phyloP scores from a whole-genome alignment of 192 early-diverging fungal genomes.

The Backusella westeae region DNA sequence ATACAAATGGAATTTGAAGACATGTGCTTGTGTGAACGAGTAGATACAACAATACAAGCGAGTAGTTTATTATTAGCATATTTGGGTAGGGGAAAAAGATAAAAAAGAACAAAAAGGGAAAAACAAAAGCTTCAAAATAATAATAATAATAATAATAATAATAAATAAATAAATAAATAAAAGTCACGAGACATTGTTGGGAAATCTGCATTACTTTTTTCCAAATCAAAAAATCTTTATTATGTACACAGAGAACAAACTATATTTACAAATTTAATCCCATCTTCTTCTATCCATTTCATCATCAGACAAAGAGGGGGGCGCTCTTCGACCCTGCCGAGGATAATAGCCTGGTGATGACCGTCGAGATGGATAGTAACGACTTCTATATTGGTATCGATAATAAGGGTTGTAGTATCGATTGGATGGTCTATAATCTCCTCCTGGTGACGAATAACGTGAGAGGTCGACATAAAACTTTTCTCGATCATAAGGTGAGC shows the following conservation, averaged over 20 bases:
- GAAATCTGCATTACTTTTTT: too few relatives aligned
- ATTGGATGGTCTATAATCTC: neutral
- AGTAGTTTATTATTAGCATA: neutral
- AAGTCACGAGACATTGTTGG: neutral
- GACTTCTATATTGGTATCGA: neutral
- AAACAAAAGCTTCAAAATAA: neutral
- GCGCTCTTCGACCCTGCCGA: neutral
- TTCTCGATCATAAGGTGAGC: slow-evolving; percentile 7
- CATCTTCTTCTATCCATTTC: slow-evolving; percentile 11
- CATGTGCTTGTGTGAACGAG: neutral
- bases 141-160: too few relatives aligned
- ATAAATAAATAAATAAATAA: neutral
- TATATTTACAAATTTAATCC: slow-evolving; percentile 9
- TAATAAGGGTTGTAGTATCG: slow-evolving; percentile 6
- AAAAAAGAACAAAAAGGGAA: neutral
- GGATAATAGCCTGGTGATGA: slow-evolving; percentile 5
- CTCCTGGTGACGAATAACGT: neutral
- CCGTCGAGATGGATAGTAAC: neutral
- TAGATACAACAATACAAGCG: neutral
- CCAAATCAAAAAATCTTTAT: neutral
- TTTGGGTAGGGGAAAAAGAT: neutral
- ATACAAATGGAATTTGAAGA: neutral
- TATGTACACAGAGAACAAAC: neutral
- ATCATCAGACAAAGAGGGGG: neutral
- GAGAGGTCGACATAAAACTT: slow-evolving; percentile 5